Conservation (phyloP, 2,329 filamentous ascomycete species). For the Drechslera avenae region DNA sequence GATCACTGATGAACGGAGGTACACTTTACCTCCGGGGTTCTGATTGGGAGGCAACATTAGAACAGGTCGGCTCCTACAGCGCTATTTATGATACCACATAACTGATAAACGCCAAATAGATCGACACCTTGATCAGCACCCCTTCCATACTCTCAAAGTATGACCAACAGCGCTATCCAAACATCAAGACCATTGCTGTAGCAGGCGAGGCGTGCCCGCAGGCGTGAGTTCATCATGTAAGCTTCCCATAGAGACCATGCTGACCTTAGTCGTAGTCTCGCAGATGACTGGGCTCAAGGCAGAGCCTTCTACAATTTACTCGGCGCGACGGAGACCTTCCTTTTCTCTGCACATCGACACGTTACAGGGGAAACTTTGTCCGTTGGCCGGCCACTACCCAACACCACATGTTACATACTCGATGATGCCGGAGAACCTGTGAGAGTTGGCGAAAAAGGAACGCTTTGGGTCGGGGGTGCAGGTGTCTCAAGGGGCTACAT, state of each 20-base stretch:
- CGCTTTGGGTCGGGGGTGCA: conserved; percentile 63
- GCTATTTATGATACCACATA: not conserved
- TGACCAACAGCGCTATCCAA: conserved; percentile 54
- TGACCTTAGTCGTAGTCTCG: conserved; percentile 47
- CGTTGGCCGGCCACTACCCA: conserved; percentile 62
- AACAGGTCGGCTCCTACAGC: conserved; percentile 46
- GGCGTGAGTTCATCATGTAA: conserved; percentile 41
- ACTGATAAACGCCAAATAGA: conserved; percentile 38
- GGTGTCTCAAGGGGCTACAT: conserved; percentile 64
- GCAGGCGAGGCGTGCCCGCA: conserved; percentile 61
- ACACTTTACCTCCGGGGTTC: conserved; percentile 60
- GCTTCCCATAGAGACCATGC: not conserved
- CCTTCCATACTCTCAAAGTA: conserved; percentile 61
- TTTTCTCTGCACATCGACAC: conserved; percentile 62
- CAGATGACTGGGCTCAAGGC: conserved; percentile 61
- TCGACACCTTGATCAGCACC: conserved; percentile 61
- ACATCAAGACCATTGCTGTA: conserved; percentile 59
- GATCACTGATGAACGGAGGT: conserved; percentile 62
- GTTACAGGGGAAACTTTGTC: conserved; percentile 54
- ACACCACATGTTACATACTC: conserved; percentile 62
- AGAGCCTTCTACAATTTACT: conserved; percentile 57
- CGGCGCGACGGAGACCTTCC: conserved; percentile 65
- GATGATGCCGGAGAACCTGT: conserved; percentile 56
- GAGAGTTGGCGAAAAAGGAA: conserved; percentile 55
- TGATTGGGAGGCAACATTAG: conserved; percentile 55